Percentiles rank a stretch among this genome's conserved stretches.
These are phyloP conservation scores for Cyphellophora europaea DNA, from an alignment of 2,329 filamentous ascomycete genomes.

Conservation along the genomic window DNA sequence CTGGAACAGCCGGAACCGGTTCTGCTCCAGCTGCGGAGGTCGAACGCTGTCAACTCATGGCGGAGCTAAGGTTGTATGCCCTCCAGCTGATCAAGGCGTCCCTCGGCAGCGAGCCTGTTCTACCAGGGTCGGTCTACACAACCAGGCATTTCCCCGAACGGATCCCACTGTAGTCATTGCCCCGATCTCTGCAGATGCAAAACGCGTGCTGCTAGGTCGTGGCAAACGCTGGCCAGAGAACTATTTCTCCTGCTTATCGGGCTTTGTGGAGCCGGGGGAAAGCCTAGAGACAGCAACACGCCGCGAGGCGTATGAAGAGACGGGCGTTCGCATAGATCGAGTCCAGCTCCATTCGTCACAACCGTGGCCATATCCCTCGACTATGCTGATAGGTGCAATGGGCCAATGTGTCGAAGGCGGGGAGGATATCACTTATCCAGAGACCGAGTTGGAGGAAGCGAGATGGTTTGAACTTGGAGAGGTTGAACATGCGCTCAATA, in stretches of 20 bases:
- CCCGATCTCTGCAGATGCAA: conserved; percentile 69
- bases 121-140: conserved; percentile 75
- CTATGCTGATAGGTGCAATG: conserved; percentile 75
- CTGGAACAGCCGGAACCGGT: conserved; percentile 88
- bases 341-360: conserved; percentile 75
- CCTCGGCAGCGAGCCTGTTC: conserved; percentile 54
- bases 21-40: conserved; percentile 80
- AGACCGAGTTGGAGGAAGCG: conserved; percentile 82
- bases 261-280: conserved; percentile 76
- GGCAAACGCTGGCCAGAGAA: conserved; percentile 70
- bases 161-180: conserved; percentile 97
- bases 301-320: conserved; percentile 77
- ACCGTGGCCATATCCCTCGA: conserved; percentile 78
- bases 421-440: conserved; percentile 62
- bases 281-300: conserved; percentile 74
- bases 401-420: conserved; percentile 63
- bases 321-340: conserved; percentile 63
- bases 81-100: conserved; percentile 27
- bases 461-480: conserved; percentile 80
- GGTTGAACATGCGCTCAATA: conserved; percentile 58
- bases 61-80: conserved; percentile 34
- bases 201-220: conserved; percentile 71
- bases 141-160: conserved; percentile 82
- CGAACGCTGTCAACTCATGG: conserved; percentile 52
- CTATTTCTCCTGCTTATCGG: conserved; percentile 83